Evolutionary conservation across 108 stramenopile species (phyloP), one percentile per base, ranked within the genome.

Genomic region (Cylindrotheca closterium): DNA sequence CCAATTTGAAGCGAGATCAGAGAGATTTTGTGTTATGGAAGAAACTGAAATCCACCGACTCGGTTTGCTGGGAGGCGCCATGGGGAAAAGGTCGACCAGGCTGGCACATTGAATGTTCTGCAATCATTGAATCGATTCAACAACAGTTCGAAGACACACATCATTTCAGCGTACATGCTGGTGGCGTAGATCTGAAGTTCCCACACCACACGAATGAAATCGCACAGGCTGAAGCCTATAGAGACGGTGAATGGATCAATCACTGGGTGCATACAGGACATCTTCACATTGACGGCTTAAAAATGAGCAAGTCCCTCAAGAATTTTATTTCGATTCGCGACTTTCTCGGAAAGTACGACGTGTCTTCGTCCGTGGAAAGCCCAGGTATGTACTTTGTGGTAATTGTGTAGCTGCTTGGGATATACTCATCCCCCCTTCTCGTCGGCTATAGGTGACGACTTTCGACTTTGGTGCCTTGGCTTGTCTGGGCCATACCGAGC

Each of bases 151-250:
- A 48, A 42, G 50, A 64, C 3, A 82, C 80, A 0, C 85, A 88
- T 57, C 51, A 37, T 51, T 88, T 92, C 32, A 22, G 22, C 3
- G 60, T 98, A 0, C 97, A 98, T 71, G 83, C 88, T 1, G 99
- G 99, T 23, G 99, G 99, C 2, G 70, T 96, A 2, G 99, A 99
- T 59, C 81, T 99, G 55, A 87, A 94, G 63, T 99, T 99, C 75
- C 99, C 99, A 23, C 99, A 99, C 73, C 99, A 99, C 73, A 94
- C 97, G 32, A 99, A 99, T 73, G 99, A 99, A 70, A 95, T 99
- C 49, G 99, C 99, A 0, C 99, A 98, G 77, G 77, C 89, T 0
- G 89, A 91, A 59, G 89, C 90, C 10, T 88, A 80, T 69, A 70
- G 55, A n/a, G 37, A 0, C 23, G 49, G 50, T 3, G 79, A 96